Percentiles rank a stretch among this genome's conserved stretches.
Evolutionary conservation across 257 asterid genomes (phyloP).

Genomic region (Gynochthodes officinalis): DNA sequence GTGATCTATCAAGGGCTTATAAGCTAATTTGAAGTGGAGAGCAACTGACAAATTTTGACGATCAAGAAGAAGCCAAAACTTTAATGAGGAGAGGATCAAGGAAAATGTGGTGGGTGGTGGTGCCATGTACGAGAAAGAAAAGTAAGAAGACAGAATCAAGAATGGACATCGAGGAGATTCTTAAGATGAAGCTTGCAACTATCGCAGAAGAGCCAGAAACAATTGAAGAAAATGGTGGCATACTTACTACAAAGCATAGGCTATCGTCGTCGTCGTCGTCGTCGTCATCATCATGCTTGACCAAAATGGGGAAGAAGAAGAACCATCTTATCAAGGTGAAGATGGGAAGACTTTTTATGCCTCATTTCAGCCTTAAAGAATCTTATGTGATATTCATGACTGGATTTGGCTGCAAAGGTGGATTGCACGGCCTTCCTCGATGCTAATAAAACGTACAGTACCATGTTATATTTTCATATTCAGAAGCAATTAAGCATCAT

Average conservation of each 20-base stretch:
- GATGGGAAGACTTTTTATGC: conserved; percentile 30
- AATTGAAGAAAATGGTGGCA: conserved; percentile 29
- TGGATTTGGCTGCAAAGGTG: conserved; percentile 53
- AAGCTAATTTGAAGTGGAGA: neutral
- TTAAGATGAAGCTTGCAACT: conserved; percentile 73
- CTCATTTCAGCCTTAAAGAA: conserved; percentile 49
- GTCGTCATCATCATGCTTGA: conserved; percentile 5
- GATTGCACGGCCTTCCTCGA: conserved; percentile 52
- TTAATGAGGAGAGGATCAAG: conserved; percentile 21
- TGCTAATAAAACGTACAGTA: conserved; percentile 17
- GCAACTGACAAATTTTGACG: neutral
- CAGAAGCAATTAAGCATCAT: neutral
- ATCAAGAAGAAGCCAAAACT: conserved; percentile 1
- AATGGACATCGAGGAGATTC: conserved; percentile 59
- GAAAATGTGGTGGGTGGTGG: conserved; percentile 45
- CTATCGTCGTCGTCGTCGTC: too few relatives aligned
- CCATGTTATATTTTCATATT: too few relatives aligned
- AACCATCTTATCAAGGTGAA: conserved; percentile 37
- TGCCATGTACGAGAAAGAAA: conserved; percentile 34
- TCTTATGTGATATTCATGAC: conserved; percentile 61
- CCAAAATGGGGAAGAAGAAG: conserved; percentile 38
- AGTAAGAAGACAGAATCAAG: conserved; percentile 40
- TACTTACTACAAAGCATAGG: conserved; percentile 4
- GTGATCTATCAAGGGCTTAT: too few relatives aligned
- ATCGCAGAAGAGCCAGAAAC: conserved; percentile 55